These are phyloP conservation scores for Geotrichum reessii DNA, from an alignment of 1,139 yeast species.

Conservation along the genomic window DNA sequence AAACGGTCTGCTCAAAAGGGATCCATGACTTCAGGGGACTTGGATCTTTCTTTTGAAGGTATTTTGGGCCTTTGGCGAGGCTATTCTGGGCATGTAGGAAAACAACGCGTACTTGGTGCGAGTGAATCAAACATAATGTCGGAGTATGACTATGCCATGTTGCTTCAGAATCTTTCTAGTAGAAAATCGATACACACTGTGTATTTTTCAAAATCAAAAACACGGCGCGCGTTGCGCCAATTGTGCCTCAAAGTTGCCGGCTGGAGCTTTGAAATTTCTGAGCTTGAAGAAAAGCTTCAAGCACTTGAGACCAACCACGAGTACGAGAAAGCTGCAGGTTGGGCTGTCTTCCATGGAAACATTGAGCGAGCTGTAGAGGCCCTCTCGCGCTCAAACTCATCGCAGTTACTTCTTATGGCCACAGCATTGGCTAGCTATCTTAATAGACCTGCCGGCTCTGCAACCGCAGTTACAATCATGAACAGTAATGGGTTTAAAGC, in stretches of 20 bases:
- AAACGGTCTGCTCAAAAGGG: constrained; percentile 41
- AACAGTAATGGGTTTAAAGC: background rate
- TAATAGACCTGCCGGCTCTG: constrained; percentile 55
- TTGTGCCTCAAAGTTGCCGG: constrained; percentile 83
- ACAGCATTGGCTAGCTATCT: constrained; percentile 94
- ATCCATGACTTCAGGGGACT: background rate
- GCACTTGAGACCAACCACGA: constrained; percentile 54
- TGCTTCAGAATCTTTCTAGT: constrained; percentile 1
- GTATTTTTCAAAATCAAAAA: constrained; percentile 27
- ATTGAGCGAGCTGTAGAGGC: constrained; percentile 74
- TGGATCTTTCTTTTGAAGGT: constrained; percentile 81
- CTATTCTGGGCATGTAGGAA: background rate
- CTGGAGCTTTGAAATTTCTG: constrained; percentile 78
- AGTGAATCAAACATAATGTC: constrained; percentile 47
- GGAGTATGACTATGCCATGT: constrained; percentile 37
- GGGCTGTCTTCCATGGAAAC: constrained; percentile 95
- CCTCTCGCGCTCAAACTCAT: constrained; percentile 52
- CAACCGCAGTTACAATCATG: background rate
- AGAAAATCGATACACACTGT: constrained; percentile 17
- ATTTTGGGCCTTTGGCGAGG: constrained; percentile 93
- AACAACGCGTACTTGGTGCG: background rate
- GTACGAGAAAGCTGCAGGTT: constrained; percentile 90
- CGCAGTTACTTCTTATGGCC: constrained; percentile 69
- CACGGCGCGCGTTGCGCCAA: constrained; percentile 49
- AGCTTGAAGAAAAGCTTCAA: constrained; percentile 64